These are phyloP conservation scores for Leishmania arabica DNA, from an alignment of 208 protist genomes.

Conservation along the genomic window DNA sequence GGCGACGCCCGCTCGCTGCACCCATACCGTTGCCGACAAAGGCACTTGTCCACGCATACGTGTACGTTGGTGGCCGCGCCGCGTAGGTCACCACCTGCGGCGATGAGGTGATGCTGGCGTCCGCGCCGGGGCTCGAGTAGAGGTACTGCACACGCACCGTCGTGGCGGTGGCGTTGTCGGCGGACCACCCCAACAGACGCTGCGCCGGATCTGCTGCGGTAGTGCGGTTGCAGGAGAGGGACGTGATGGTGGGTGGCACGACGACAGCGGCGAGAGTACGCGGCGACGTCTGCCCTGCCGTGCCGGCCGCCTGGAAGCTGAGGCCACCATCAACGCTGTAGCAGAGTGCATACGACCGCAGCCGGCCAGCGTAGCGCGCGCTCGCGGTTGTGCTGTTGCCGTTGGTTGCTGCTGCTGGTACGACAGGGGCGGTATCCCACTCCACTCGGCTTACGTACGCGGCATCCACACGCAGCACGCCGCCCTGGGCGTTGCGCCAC, in stretches of 20 bases:
- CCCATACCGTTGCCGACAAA: constrained; percentile 64
- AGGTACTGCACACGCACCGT: constrained; percentile 27
- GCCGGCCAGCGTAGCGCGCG: not conserved
- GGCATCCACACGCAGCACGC: constrained; percentile 37
- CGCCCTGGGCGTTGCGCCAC: constrained; percentile 31
- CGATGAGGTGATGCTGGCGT: not conserved
- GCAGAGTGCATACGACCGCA: constrained; percentile 40
- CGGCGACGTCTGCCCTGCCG: not conserved
- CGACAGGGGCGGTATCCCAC: not conserved
- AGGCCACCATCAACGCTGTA: constrained; percentile 70
- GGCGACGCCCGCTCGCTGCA: constrained; percentile 8
- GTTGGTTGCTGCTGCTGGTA: too few species aligned
- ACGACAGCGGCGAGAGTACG: constrained; percentile 19
- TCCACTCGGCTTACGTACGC: constrained; percentile 33
- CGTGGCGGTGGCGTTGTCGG: constrained; percentile 8
- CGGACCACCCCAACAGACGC: constrained; percentile 9
- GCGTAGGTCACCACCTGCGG: constrained; percentile 20
- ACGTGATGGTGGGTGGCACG: constrained; percentile 32
- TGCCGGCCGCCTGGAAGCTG: constrained; percentile 40
- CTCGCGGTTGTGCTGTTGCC: not conserved
- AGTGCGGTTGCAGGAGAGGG: constrained; percentile 15
- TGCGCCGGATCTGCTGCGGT: constrained; percentile 10
- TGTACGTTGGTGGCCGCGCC: too few species aligned
- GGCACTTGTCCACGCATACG: constrained; percentile 30
- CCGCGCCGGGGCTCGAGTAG: constrained; percentile 12